phyloP scores from a whole-genome alignment of 1,139 yeast genomes.

The Geotrichum europaeum region DNA sequence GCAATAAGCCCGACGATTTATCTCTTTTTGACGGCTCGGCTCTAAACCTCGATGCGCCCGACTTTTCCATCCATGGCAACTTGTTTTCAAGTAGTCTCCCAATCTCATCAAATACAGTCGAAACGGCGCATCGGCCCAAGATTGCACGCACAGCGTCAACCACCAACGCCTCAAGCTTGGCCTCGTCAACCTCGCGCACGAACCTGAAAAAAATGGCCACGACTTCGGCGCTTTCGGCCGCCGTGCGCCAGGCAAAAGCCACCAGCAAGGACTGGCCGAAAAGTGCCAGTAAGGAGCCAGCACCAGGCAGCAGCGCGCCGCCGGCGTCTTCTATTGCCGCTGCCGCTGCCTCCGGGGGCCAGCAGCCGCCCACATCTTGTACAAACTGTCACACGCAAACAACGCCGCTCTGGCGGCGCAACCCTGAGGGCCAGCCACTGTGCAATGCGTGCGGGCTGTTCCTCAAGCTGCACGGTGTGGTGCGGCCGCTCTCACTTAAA shows the following conservation, averaged over 20 bases:
- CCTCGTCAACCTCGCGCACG: conserved; percentile 8
- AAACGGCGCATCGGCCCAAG: conserved; percentile 17
- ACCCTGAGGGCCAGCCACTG: conserved; percentile 81
- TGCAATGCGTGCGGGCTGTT: conserved; percentile 93
- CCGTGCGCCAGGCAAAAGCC: conserved; percentile 1
- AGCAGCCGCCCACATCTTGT: conserved; percentile 40
- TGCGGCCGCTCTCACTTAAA: conserved; percentile 78
- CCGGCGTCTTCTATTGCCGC: not conserved
- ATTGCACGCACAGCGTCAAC: conserved; percentile 22
- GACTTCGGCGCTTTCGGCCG: conserved; percentile 1
- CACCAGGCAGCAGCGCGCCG: not conserved
- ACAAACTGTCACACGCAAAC: conserved; percentile 85
- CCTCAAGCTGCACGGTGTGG: conserved; percentile 82
- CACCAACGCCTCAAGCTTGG: conserved; percentile 20
- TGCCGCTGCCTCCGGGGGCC: conserved; percentile 4
- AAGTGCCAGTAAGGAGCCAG: not conserved
- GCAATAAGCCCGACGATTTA: not conserved
- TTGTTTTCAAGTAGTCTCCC: conserved; percentile 13
- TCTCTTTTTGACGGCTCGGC: not conserved
- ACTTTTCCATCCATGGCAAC: conserved; percentile 1
- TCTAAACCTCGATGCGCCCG: not conserved
- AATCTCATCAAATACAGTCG: not conserved
- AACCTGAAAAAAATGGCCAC: conserved; percentile 12
- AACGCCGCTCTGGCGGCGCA: conserved; percentile 90
- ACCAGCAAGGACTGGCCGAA: not conserved